These are phyloP conservation scores for Pneumocystis murina DNA, from an alignment of 1,139 yeast genomes.

Conservation along the genomic window DNA sequence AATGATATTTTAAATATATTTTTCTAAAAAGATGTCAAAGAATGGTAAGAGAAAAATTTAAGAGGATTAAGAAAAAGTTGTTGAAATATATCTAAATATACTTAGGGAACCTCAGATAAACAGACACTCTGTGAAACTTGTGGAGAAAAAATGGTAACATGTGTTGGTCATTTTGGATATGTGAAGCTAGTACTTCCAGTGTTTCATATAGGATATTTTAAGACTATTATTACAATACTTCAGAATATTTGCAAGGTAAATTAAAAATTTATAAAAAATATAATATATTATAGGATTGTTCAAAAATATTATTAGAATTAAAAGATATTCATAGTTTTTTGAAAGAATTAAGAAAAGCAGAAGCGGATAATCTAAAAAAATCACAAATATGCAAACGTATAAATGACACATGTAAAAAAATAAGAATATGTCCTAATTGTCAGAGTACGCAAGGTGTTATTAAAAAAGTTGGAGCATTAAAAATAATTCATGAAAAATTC, in stretches of 20 bases:
- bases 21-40: background rate
- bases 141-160: slow-evolving; percentile 79
- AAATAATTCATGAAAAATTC: slow-evolving; percentile 89
- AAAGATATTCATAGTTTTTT: slow-evolving; percentile 53
- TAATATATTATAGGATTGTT: slow-evolving; percentile 39
- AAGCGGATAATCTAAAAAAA: slow-evolving; percentile 76
- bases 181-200: slow-evolving; percentile 86
- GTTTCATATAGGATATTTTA: slow-evolving; percentile 94
- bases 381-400: slow-evolving; percentile 76
- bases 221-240: slow-evolving; percentile 71
- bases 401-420: slow-evolving; percentile 87
- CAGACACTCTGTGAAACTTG: slow-evolving; percentile 77
- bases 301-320: slow-evolving; percentile 61
- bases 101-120: slow-evolving; percentile 73
- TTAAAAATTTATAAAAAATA: background rate
- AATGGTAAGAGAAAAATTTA: background rate
- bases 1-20: background rate
- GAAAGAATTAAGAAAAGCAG: slow-evolving; percentile 69
- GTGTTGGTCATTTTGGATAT: slow-evolving; percentile 98
- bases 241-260: slow-evolving; percentile 70
- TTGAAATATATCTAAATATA: background rate
- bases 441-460: slow-evolving; percentile 90
- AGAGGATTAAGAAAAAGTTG: background rate
- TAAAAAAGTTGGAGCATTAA: slow-evolving; percentile 89
- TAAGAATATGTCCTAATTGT: slow-evolving; percentile 77